Base-by-base conservation (phyloP, 805 yeast genomes). In the Debaryomyces maramus region DNA sequence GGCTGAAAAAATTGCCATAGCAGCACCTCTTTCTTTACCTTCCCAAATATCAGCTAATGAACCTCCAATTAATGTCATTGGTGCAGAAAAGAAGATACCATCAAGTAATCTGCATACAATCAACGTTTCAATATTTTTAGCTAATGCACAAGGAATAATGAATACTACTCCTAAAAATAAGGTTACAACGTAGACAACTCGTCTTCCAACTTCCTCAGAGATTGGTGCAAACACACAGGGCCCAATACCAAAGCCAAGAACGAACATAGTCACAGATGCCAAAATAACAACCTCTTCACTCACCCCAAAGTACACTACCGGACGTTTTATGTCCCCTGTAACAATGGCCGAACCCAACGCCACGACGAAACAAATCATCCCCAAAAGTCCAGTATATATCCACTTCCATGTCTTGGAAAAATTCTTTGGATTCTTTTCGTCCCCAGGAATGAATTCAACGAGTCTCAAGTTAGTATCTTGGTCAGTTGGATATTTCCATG, bases 121-220 rank as follows among this genome's bases (percentile, higher is more conserved):
- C 32, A 81, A 58, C 3, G 85, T 80, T 18, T 75, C 85, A 47
- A 81, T 80, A 55, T 81, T 81, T 47, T 71, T 52, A 5, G 85
- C 84, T 26, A 63, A 63, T 0, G 78, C 86, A 63, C 86, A 81
- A 10, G 85, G 85, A 37, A 81, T 70, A 41, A 79, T 68, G 48
- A 81, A 81, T 4, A 81, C 61, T 24, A 80, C 72, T 5, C 82
- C 83, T 24, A 78, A 39, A 13, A 72, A 70, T 38, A 81, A 61
- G 3, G 86, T 80, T 1, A 58, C 39, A 6, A 53, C 60, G 54
- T 80, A 81, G 30, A 81, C 64, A 18, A 67, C 65, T 40, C 65
- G 65, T 55, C 88, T 66, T n/a, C 87, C 86, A 27, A 77, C 52
- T 55, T 78, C 84, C 57, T 81, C 88, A 8, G 82, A 75, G 8